Percentiles rank a stretch among this genome's conserved stretches.
Evolutionary conservation across 768 basidiomycete genomes (phyloP).

Genomic region (Leccinum truebloodii): DNA sequence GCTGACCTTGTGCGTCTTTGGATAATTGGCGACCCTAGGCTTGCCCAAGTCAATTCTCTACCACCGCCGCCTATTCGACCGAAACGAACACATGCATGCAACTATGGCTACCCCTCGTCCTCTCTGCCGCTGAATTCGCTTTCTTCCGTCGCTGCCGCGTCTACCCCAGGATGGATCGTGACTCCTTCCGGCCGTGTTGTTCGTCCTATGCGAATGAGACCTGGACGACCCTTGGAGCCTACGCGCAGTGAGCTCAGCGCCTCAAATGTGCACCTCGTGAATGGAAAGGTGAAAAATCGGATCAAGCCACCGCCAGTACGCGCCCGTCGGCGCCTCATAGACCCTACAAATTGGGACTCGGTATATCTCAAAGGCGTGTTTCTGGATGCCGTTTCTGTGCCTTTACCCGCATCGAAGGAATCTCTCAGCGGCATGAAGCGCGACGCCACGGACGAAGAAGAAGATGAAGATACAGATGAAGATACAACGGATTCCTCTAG

Average conservation of each 20-base stretch:
- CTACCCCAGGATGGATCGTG: slow-evolving; percentile 64
- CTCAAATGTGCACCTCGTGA: slow-evolving; percentile 12
- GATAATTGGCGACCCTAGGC: slow-evolving; percentile 1
- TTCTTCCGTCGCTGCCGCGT: slow-evolving; percentile 57
- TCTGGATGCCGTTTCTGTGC: slow-evolving; percentile 42
- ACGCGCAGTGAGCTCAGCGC: slow-evolving; percentile 6
- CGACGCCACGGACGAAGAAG: neutral
- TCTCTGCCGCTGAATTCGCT: slow-evolving; percentile 70
- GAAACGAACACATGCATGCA: slow-evolving; percentile 42
- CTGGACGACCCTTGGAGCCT: slow-evolving; percentile 54
- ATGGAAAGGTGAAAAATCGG: slow-evolving; percentile 44
- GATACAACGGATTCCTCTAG: neutral
- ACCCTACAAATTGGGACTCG: slow-evolving; percentile 71
- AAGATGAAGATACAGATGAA: neutral
- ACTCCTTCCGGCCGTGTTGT: slow-evolving; percentile 67
- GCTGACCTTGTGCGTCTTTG: neutral
- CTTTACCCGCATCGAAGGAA: neutral
- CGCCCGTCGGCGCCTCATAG: slow-evolving; percentile 65
- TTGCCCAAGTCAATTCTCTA: slow-evolving; percentile 19
- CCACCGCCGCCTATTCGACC: slow-evolving; percentile 35
- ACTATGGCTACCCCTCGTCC: slow-evolving; percentile 45
- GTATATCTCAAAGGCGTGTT: slow-evolving; percentile 70
- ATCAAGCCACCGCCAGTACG: slow-evolving; percentile 53
- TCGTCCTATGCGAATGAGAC: slow-evolving; percentile 69
- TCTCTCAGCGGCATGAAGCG: neutral